Conservation (phyloP, 2,329 filamentous ascomycete genomes). For the Penicillium sp. region DNA sequence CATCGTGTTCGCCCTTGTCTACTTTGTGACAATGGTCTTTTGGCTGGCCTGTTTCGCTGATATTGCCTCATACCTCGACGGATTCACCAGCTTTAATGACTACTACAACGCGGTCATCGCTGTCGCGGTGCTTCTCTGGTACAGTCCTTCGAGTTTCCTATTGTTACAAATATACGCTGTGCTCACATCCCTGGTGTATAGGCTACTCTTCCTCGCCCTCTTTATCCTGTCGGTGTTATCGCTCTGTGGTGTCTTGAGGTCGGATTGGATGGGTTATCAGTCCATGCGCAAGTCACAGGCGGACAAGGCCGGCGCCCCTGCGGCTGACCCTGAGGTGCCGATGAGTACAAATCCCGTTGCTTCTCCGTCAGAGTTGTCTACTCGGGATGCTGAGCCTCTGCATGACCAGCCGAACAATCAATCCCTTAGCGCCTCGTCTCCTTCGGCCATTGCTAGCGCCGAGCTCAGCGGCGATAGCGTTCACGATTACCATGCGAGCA, state of each 20-base stretch:
- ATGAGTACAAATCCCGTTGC: conserved; percentile 15
- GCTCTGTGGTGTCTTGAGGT: conserved; percentile 26
- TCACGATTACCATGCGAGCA: not conserved
- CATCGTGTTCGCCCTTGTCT: conserved; percentile 18
- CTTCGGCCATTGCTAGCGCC: conserved; percentile 6
- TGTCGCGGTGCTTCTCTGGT: conserved; percentile 32
- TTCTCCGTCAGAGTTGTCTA: conserved; percentile 10
- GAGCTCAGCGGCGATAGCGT: conserved; percentile 10
- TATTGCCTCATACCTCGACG: conserved; percentile 17
- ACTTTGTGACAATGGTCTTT: conserved; percentile 32
- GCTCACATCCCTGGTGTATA: conserved; percentile 1
- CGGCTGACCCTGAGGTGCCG: conserved; percentile 9
- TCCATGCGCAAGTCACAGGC: conserved; percentile 11
- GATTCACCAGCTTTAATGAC: conserved; percentile 5
- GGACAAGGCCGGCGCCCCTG: not conserved
- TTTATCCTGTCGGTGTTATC: conserved; percentile 29
- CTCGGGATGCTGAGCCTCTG: conserved; percentile 16
- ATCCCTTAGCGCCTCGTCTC: conserved; percentile 10
- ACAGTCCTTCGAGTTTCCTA: not conserved
- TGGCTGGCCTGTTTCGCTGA: conserved; percentile 34
- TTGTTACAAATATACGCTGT: not conserved
- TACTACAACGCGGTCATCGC: conserved; percentile 28
- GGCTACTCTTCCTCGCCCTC: conserved; percentile 31
- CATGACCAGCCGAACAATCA: conserved; percentile 18
- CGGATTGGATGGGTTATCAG: conserved; percentile 29